Conservation (phyloP, 371 early-diverging fungal species). For the Racocetra persica region DNA sequence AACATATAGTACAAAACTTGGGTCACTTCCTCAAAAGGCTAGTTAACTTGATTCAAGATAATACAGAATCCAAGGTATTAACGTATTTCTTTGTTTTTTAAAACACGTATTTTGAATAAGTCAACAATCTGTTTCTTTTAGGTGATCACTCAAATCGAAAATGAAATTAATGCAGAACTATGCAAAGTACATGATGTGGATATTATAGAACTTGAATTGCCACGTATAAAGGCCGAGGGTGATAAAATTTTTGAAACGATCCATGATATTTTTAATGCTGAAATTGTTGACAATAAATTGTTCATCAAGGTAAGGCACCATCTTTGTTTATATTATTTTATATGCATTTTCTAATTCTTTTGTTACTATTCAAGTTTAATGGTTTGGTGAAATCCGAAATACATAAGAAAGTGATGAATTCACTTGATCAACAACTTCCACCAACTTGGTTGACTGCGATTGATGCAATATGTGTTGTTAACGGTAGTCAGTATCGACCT, state of each 20-base stretch:
- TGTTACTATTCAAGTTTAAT: conserved; percentile 33
- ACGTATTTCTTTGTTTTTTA: conserved; percentile 32
- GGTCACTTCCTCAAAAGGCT: conserved; percentile 17
- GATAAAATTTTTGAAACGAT: conserved; percentile 40
- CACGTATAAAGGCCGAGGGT: conserved; percentile 32
- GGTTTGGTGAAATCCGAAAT: conserved; percentile 8
- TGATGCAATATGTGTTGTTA: conserved; percentile 14
- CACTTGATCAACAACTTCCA: conserved; percentile 28
- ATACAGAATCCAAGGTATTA: conserved; percentile 37
- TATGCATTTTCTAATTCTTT: conserved; percentile 31
- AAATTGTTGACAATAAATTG: conserved; percentile 37
- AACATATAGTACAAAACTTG: conserved; percentile 32
- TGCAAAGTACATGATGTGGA: conserved; percentile 27
- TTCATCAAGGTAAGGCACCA: conserved; percentile 18
- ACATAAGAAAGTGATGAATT: conserved; percentile 11
- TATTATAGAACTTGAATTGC: conserved; percentile 40
- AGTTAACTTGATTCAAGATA: conserved; percentile 28
- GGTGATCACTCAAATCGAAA: conserved; percentile 37
- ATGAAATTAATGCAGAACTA: conserved; percentile 29
- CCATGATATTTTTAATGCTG: conserved; percentile 35
- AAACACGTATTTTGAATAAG: conserved; percentile 40
- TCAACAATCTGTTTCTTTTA: conserved; percentile 29
- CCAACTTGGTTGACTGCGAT: conserved; percentile 15
- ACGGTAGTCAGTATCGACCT: conserved; percentile 21
- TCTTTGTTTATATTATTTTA: conserved; percentile 37